Base-by-base conservation (phyloP, 1,139 yeast genomes). In the Saccharomycopsis hybrid region DNA sequence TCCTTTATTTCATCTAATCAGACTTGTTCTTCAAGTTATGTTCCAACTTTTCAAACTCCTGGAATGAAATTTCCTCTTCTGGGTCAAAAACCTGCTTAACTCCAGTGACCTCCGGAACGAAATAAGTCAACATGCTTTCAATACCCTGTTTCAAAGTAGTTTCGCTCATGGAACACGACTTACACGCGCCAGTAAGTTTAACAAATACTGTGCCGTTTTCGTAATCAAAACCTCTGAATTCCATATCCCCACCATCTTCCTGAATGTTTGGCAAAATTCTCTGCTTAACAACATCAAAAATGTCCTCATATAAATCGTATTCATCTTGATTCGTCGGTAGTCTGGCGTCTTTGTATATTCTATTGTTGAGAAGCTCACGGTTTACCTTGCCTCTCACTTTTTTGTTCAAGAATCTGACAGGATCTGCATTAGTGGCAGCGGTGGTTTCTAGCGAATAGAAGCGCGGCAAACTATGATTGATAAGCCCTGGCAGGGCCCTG, bases 191-290 rank as follows among this genome's bases (percentile, higher is more conserved):
- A 58, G 82, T 83, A 48, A 86, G 72, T 63, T 83, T 83, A 60
- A 86, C 73, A 61, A 76, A 81, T 1, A 86, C 95, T 5, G 78
- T 72, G 5, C 95, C 95, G 1, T 76, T 70, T 53, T 75, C 79
- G 52, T 79, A 85, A 54, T 80, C 84, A 61, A 83, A 83, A 0
- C 81, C 86, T 56, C 78, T 74, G 63, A 76, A 86, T 61, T 78
- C 88, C 56, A 82, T 77, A 62, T 84, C 92, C 18, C 92, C 95
- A 49, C 95, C 95, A 60, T 85, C 95, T 60, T 85, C 95, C 62
- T 78, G 84, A 50, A 79, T 71, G 2, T 83, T 83, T 1, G 85
- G 85, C 61, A 82, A 72, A 42, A 79, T 79, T 62, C 82, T 71
- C 0, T 84, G 78, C 58, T 75, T 78, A 47, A 79, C 76, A 56